A percentile compares a stretch with the other conserved stretches of the same genome.
Conservation (phyloP, 495 filamentous ascomycete species). For the Trichoderma parareesei region DNA sequence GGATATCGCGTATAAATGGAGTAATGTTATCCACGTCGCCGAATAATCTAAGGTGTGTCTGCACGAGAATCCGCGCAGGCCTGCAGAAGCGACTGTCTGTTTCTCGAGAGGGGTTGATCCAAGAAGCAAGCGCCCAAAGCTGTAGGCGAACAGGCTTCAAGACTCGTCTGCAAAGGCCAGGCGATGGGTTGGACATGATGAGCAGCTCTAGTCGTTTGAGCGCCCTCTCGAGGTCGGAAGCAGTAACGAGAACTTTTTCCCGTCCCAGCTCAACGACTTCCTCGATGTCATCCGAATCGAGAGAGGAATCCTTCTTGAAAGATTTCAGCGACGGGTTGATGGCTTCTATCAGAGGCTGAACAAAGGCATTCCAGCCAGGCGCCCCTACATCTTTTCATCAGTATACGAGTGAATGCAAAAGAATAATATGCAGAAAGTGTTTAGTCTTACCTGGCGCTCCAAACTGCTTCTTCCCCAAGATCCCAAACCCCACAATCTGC, state of each 20-base stretch:
- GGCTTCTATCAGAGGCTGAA: slow-evolving; percentile 52
- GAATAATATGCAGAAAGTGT: background rate
- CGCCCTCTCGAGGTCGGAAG: slow-evolving; percentile 36
- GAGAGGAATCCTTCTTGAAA: slow-evolving; percentile 10
- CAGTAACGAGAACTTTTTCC: slow-evolving; percentile 32
- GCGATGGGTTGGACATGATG: slow-evolving; percentile 60
- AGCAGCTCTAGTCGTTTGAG: slow-evolving; percentile 51
- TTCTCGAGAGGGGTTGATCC: slow-evolving; percentile 24
- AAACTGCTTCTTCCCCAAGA: slow-evolving; percentile 56
- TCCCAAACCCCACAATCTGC: slow-evolving; percentile 66
- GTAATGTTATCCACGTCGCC: slow-evolving; percentile 33
- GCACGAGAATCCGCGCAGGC: slow-evolving; percentile 34
- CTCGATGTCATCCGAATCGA: slow-evolving; percentile 14
- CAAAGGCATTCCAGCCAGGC: slow-evolving; percentile 61
- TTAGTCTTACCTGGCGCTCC: slow-evolving; percentile 55
- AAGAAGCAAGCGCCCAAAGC: slow-evolving; percentile 60
- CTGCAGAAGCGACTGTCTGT: slow-evolving; percentile 26
- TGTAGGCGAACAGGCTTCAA: slow-evolving; percentile 56
- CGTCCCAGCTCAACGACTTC: slow-evolving; percentile 34
- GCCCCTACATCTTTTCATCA: slow-evolving; percentile 31
- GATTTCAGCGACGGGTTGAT: slow-evolving; percentile 46
- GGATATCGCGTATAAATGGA: slow-evolving; percentile 33
- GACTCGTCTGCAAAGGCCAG: slow-evolving; percentile 62
- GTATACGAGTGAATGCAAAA: background rate
- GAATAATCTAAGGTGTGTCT: slow-evolving; percentile 38